Evolutionary conservation across 148 eudicot species (phyloP).

Genomic region (Diospyros kaki): DNA sequence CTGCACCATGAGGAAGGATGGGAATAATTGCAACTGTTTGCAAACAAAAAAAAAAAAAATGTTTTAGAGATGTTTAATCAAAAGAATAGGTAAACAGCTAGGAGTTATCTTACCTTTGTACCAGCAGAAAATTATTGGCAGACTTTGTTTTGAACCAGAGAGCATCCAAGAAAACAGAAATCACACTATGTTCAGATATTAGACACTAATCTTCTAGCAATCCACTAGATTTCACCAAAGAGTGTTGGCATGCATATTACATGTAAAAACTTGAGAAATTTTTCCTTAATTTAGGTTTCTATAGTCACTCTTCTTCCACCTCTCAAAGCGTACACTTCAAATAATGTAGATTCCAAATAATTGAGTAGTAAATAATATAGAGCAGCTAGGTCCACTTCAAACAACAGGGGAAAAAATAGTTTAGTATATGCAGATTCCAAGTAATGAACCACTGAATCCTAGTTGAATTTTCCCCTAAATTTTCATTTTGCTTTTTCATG

Average conservation of each 20-base stretch:
- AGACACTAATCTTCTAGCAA: neutral
- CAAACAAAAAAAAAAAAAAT: constrained; percentile 23
- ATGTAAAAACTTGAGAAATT: neutral
- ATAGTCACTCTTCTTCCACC: neutral
- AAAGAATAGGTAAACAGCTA: neutral
- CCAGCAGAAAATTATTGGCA: constrained; percentile 71
- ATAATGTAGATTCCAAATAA: too few species aligned
- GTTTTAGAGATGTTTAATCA: neutral
- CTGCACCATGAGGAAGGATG: constrained; percentile 73
- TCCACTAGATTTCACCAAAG: neutral
- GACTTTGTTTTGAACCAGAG: constrained; percentile 69
- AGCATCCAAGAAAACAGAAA: constrained; percentile 17
- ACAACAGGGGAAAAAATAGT: neutral
- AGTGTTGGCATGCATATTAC: neutral
- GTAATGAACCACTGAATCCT: neutral
- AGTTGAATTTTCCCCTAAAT: neutral
- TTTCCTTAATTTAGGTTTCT: neutral
- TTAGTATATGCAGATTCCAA: neutral
- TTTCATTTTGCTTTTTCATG: neutral
- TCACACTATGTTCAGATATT: constrained; percentile 13
- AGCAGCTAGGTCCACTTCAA: neutral
- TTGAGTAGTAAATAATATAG: too few species aligned
- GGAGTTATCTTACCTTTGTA: constrained; percentile 53
- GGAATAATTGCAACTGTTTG: constrained; percentile 95
- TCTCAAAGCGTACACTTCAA: neutral